These are phyloP conservation scores for Pseudognaphalium luteoalbum DNA, from an alignment of 129 eudicot genomes.

Conservation along the genomic window DNA sequence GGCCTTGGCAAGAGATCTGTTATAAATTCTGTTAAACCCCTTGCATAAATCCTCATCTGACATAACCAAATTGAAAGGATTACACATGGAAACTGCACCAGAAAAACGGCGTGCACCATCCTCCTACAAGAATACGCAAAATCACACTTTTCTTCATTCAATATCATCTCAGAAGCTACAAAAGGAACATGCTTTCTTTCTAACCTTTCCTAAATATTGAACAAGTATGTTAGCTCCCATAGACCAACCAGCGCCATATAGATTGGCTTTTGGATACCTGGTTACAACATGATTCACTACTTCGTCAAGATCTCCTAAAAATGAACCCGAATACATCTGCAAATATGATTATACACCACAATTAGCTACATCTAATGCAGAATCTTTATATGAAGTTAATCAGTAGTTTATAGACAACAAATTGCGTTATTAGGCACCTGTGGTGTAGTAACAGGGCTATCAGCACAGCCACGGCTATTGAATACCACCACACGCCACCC, in stretches of 20 bases:
- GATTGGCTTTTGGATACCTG: conserved; percentile 65
- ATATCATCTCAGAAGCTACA: too few relatives aligned
- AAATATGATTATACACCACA: conserved; percentile 13
- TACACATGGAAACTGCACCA: conserved; percentile 83
- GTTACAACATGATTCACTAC: conserved; percentile 56
- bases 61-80: conserved; percentile 75
- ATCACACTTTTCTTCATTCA: background rate
- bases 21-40: conserved; percentile 71
- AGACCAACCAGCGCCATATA: conserved; percentile 82
- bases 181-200: background rate
- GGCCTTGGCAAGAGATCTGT: conserved; percentile 64
- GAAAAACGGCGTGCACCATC: conserved; percentile 60
- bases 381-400: background rate
- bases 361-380: background rate
- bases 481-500: conserved; percentile 90
- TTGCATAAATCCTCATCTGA: conserved; percentile 71
- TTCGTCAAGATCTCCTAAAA: conserved; percentile 65
- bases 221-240: conserved; percentile 81
- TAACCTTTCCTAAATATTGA: conserved; percentile 74
- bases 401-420: background rate
- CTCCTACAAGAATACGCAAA: conserved; percentile 49
- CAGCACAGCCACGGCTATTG: conserved; percentile 86
- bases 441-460: conserved; percentile 82
- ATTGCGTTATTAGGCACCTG: conserved; percentile 45
- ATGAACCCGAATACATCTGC: conserved; percentile 85